phyloP scores from a whole-genome alignment of 495 filamentous ascomycete species.

The Penicillium arizonense region DNA sequence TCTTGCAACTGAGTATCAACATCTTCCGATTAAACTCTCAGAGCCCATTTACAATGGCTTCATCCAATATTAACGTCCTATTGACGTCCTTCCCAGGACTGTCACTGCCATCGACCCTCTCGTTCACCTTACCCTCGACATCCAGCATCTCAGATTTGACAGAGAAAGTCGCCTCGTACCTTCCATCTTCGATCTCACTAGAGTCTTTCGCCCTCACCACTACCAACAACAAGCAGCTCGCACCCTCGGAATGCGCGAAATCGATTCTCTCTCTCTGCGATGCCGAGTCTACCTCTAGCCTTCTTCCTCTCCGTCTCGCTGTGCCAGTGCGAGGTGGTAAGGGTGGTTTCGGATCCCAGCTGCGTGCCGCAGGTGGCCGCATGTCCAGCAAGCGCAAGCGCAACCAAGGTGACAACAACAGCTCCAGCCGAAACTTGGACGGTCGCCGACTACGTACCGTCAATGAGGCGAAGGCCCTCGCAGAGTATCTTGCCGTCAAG shows the following conservation, averaged over 20 bases:
- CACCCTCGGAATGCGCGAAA: slow-evolving; percentile 33
- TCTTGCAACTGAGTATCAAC: too few relatives aligned
- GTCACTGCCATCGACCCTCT: slow-evolving; percentile 73
- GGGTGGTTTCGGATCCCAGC: slow-evolving; percentile 95
- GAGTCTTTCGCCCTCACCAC: slow-evolving; percentile 74
- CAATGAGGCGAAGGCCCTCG: slow-evolving; percentile 89
- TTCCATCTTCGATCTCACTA: slow-evolving; percentile 53
- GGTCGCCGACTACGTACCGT: slow-evolving; percentile 88
- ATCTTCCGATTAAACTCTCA: too few relatives aligned
- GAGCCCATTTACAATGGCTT: slow-evolving; percentile 26
- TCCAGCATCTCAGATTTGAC: slow-evolving; percentile 67
- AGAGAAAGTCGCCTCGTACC: slow-evolving; percentile 56
- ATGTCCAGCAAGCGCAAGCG: slow-evolving; percentile 94
- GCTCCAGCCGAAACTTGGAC: slow-evolving; percentile 88
- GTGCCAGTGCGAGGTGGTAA: slow-evolving; percentile 83
- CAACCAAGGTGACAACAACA: slow-evolving; percentile 78
- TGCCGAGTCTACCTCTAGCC: slow-evolving; percentile 51
- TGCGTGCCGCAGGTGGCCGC: slow-evolving; percentile 93
- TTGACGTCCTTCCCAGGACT: slow-evolving; percentile 81
- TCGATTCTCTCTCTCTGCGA: slow-evolving; percentile 22
- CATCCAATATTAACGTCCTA: slow-evolving; percentile 70
- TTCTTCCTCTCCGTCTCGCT: slow-evolving; percentile 79
- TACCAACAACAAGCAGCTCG: slow-evolving; percentile 69
- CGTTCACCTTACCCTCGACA: slow-evolving; percentile 62
- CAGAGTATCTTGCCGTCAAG: slow-evolving; percentile 92